Percentiles rank a stretch among this genome's conserved stretches.
These are phyloP conservation scores for Yarrowia sp. DNA, from an alignment of 805 yeast genomes.

Conservation along the genomic window DNA sequence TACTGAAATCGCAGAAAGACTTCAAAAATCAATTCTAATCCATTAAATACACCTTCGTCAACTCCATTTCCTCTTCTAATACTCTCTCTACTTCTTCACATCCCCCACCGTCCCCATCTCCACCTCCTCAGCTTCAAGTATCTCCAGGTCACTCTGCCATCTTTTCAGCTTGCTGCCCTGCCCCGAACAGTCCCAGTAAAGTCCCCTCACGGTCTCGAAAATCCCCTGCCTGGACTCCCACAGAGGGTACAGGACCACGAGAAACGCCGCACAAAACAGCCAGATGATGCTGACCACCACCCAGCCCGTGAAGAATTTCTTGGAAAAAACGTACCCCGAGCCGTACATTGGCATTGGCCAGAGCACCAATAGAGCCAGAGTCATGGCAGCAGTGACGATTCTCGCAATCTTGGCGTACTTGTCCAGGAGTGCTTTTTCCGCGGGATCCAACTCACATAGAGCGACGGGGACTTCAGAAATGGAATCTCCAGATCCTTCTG, in stretches of 20 bases:
- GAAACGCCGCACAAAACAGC: conserved; percentile 62
- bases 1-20: no score
- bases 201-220: conserved; percentile 71
- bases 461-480: no score
- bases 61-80: no score
- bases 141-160: conserved; percentile 62
- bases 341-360: conserved; percentile 99
- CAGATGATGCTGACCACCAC: conserved; percentile 80
- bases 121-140: no score
- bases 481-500: no score
- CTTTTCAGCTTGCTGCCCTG: conserved; percentile 72
- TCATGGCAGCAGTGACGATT: conserved; percentile 64
- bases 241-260: conserved; percentile 73
- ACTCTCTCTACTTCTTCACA: no score
- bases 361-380: conserved; percentile 68
- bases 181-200: conserved; percentile 85
- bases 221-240: conserved; percentile 76
- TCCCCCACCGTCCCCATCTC: no score
- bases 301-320: conserved; percentile 87
- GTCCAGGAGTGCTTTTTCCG: conserved; percentile 60
- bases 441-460: conserved; percentile 46
- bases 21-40: no score
- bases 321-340: conserved; percentile 73
- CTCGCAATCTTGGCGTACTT: conserved; percentile 69
- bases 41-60: no score